Conservation (phyloP, 306 rosid species). For the Fragaria vesca region DNA sequence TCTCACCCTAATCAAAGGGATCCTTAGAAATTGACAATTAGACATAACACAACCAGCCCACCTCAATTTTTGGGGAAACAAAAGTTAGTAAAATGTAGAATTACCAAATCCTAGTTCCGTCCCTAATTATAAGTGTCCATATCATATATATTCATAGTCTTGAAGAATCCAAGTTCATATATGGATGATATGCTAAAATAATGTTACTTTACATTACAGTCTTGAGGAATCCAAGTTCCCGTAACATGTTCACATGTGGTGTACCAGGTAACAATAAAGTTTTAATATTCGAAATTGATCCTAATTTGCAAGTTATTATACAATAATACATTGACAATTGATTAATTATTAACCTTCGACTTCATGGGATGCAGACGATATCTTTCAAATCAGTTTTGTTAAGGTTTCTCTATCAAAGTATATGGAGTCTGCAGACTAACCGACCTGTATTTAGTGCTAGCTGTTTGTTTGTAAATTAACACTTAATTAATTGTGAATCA, state of each 20-base stretch:
- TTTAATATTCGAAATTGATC: background rate
- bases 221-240: background rate
- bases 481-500: no score
- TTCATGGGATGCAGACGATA: conserved; percentile 13
- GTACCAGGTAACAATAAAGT: background rate
- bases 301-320: conserved; percentile 1
- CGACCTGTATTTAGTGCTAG: background rate
- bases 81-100: no score
- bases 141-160: conserved; percentile 1
- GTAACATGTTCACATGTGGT: background rate
- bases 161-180: no score
- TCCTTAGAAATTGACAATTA: background rate
- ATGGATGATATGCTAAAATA: conserved; percentile 5
- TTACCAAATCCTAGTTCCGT: no score
- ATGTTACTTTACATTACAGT: background rate
- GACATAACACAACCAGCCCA: background rate
- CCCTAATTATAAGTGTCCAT: conserved; percentile 9
- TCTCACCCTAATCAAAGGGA: background rate
- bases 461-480: no score
- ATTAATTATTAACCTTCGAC: conserved; percentile 17
- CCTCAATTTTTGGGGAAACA: no score
- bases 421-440: conserved; percentile 20
- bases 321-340: background rate
- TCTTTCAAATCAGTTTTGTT: conserved; percentile 45
- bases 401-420: conserved; percentile 35